Evolutionary conservation across 306 rosid genomes (phyloP).

Genomic region (Pterocarpus macrocarpus): DNA sequence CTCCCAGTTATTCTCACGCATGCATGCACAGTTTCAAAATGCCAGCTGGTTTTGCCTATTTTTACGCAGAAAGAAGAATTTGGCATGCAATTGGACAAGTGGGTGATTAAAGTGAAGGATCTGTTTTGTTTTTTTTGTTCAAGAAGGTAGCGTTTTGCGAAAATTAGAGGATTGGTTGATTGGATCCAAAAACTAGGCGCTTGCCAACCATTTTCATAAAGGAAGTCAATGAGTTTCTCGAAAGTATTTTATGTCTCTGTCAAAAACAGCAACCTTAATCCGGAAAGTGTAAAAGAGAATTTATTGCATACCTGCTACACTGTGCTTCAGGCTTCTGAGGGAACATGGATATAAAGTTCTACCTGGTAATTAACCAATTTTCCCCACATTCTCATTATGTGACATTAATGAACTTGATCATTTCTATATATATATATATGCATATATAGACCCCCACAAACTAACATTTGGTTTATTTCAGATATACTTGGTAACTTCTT

Average conservation of each 20-base stretch:
- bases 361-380: conserved; percentile 48
- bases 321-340: conserved; percentile 64
- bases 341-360: conserved; percentile 59
- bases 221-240: conserved; percentile 56
- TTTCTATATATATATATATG: no score
- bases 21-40: no score
- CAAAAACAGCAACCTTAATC: background rate
- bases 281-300: conserved; percentile 9
- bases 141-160: conserved; percentile 16
- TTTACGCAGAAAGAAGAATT: conserved; percentile 52
- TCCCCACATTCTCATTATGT: background rate
- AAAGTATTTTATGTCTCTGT: conserved; percentile 32
- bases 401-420: background rate
- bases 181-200: conserved; percentile 58
- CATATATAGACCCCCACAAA: no score
- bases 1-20: no score
- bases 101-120: conserved; percentile 38
- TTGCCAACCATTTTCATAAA: conserved; percentile 52
- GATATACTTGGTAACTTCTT: conserved; percentile 24
- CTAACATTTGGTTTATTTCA: no score
- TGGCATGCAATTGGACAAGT: conserved; percentile 41
- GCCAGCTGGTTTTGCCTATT: background rate
- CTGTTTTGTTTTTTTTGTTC: no score
- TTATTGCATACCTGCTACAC: conserved; percentile 49
- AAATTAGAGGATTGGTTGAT: conserved; percentile 58